Evolutionary conservation across 352 stramenopile species (phyloP), one percentile per base, ranked within the genome.

Genomic region (Globisporangium abappressorium): DNA sequence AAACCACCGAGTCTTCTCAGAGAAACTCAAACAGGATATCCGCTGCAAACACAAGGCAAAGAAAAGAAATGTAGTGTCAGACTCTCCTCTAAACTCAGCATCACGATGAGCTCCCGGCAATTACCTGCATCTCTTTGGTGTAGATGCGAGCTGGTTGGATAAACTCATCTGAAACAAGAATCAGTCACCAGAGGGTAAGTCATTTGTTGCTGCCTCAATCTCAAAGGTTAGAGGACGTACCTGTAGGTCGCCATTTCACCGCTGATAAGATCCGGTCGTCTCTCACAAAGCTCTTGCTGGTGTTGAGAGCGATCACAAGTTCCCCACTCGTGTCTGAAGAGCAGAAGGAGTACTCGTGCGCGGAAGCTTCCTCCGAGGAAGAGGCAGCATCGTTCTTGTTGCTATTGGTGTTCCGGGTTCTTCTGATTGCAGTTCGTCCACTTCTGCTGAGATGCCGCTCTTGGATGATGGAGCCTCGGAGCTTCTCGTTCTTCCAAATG

Each of bases 1-100:
- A 38, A 93, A 80, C 84, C 84, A 95, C 12, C 80, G 80, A 5
- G 81, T 69, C 68, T 92, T 91, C 60, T 90, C 77, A 0, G 71
- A 70, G 57, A 93, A 93, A 3, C 74, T 57, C 53, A 89, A 65
- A 9, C 53, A 61, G 2, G 79, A 73, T 12, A 86, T 65, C 38
- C 73, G 68, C 80, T 91, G 57, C 24, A 64, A 46, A 0, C 15
- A 38, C 12, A 43, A n/a, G 3, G 20, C 15, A 24, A 20, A 33
- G 30, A 11, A 6, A 38, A 26, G 0, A 51, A 46, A 3, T 8
- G 4, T 20, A 49, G 2, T 1, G 9, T 38, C 18, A 66, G 62
- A 6, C 28, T 61, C 20, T 14, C 1, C 38, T n/a, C 5, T 30
- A 15, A 3, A 55, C 3, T 12, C 20, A 53, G 12, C 5, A 22